Base-by-base conservation (phyloP, 2,329 filamentous ascomycete species). In the Xylariomycetidae sp. region DNA sequence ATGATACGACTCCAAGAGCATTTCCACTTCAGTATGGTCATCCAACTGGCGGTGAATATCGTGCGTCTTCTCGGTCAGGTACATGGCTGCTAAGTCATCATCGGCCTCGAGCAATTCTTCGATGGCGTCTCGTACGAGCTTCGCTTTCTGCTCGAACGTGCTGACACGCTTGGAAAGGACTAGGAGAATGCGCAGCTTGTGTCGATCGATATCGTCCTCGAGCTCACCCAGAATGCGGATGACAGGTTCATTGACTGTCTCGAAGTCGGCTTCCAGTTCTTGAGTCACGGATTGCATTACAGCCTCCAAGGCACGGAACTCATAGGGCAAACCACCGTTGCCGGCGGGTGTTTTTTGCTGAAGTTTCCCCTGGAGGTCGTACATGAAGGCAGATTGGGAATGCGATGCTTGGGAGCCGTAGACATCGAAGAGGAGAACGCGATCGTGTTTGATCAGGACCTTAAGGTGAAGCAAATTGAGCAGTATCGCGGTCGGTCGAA, bases 401-500 rank as follows among this genome's bases (percentile, higher is more conserved):
- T 95, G 95, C 0, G 88, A 93, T 48, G 93, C 87, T 39, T 87
- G 89, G 25, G 87, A 92, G 19, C 92, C 92, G 60, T 95, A 96
- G 10, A 92, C 86, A 53, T 96, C 92, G 57, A 98, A 96, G 5
- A 98, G 81, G 16, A 98, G 76, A 6, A 98, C 88, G 16, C 89
- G 83, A 54, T 98, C 86, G 43, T 89, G 78, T 65, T 95, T 95
- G 58, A 98, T 95, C 16, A 98, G 73, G 33, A 95, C 92, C 40
- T 92, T 85, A 29, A 98, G 77, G 59, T 98, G 92, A n/a, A 96
- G 76, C 9, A 98, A 73, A 54, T 96, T 98, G 48, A 98, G 84
- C 2, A 98, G 72, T 43, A 98, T 96, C 4, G 90, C 87, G 6
- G 85, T 89, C 6, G 87, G 88, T 20, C 92, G 87, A 44, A 98